Conservation (phyloP, 305 asterid species). For the Plantago lanceolata region DNA sequence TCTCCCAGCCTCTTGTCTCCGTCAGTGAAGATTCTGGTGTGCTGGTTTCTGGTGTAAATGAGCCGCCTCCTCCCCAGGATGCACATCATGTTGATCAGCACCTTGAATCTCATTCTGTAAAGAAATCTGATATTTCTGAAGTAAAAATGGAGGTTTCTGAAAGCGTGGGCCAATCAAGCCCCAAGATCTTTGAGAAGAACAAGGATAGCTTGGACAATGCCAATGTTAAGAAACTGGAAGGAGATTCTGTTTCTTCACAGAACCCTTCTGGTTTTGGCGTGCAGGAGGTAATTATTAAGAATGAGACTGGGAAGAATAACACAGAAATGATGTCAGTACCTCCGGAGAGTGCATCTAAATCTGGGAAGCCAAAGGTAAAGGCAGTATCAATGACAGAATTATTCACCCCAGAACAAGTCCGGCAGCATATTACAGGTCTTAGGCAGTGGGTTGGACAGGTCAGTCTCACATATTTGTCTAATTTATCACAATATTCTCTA, state of each 20-base stretch:
- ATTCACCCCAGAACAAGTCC: conserved; percentile 92
- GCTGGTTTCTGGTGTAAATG: conserved; percentile 40
- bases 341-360: conserved; percentile 63
- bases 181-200: conserved; percentile 36
- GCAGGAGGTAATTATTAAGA: conserved; percentile 40
- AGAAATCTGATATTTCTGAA: conserved; percentile 49
- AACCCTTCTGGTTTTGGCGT: conserved; percentile 39
- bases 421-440: conserved; percentile 78
- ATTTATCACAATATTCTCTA: conserved; percentile 13
- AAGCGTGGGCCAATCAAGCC: conserved; percentile 41
- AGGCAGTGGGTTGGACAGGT: conserved; percentile 99
- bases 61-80: conserved; percentile 41
- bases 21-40: conserved; percentile 44
- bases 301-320: conserved; percentile 51
- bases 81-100: conserved; percentile 37
- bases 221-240: conserved; percentile 37
- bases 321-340: conserved; percentile 46
- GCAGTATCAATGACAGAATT: conserved; percentile 92
- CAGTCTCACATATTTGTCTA: conserved; percentile 29
- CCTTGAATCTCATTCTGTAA: conserved; percentile 36
- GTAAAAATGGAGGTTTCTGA: conserved; percentile 53
- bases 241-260: conserved; percentile 38
- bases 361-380: conserved; percentile 86
- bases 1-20: conserved; percentile 40
- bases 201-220: conserved; percentile 43